phyloP scores from a whole-genome alignment of 306 rosid genomes.

The Cicer chorassanicum region DNA sequence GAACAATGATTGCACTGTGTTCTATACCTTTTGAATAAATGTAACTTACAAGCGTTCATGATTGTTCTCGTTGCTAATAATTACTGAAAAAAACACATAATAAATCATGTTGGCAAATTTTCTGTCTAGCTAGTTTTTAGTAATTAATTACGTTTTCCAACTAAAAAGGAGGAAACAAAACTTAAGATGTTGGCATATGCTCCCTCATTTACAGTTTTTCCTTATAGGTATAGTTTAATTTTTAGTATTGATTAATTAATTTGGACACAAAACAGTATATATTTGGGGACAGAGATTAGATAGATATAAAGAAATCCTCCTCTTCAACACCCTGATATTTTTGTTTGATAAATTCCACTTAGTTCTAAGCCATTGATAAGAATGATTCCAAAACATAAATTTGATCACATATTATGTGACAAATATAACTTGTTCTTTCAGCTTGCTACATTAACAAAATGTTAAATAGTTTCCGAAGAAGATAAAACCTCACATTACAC shows the following conservation, averaged over 20 bases:
- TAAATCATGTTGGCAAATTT: neutral
- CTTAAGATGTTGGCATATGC: neutral
- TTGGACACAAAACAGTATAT: neutral
- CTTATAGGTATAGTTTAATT: neutral
- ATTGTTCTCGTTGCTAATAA: constrained; percentile 16
- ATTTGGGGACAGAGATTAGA: neutral
- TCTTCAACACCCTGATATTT: neutral
- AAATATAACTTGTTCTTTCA: constrained; percentile 6
- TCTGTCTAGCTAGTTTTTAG: no score
- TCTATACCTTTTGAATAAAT: neutral
- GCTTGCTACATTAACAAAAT: constrained; percentile 33
- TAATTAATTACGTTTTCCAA: neutral
- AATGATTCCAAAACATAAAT: neutral
- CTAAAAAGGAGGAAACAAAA: neutral
- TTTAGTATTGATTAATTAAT: neutral
- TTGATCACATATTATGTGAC: neutral
- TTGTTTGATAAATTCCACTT: neutral
- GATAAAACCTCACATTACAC: constrained; percentile 39
- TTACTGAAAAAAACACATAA: neutral
- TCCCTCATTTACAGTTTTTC: neutral
- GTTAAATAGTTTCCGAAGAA: constrained; percentile 13
- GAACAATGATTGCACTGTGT: constrained; percentile 5
- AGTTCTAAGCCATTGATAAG: neutral
- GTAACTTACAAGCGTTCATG: constrained; percentile 20
- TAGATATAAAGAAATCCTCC: neutral